Evolutionary conservation across 1,284 basidiomycete genomes (phyloP).

Genomic region (Stygiomarasmius scandens): DNA sequence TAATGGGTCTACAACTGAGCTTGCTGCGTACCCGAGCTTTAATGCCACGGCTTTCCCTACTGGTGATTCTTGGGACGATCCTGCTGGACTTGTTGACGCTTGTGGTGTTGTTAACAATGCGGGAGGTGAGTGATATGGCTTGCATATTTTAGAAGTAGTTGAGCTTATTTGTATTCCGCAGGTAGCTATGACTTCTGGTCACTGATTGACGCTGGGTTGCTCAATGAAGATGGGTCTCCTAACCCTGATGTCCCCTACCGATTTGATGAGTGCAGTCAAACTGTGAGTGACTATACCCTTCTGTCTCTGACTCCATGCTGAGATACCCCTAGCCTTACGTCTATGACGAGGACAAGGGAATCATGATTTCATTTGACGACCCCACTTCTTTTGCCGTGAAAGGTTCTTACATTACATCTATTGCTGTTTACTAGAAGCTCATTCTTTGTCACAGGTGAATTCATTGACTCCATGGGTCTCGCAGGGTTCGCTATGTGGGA

Average conservation of each 20-base stretch:
- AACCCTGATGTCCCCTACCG: slow-evolving; percentile 42
- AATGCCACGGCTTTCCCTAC: slow-evolving; percentile 45
- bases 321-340: slow-evolving; percentile 66
- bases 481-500: slow-evolving; percentile 62
- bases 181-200: slow-evolving; percentile 50
- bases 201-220: slow-evolving; percentile 45
- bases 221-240: slow-evolving; percentile 43
- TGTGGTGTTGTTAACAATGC: slow-evolving; percentile 41
- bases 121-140: too few relatives aligned
- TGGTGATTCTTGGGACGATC: slow-evolving; percentile 58
- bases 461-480: slow-evolving; percentile 42
- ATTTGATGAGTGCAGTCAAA: slow-evolving; percentile 56
- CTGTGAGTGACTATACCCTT: slow-evolving; percentile 74
- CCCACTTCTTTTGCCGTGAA: slow-evolving; percentile 45
- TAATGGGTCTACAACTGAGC: slow-evolving; percentile 28
- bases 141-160: too few relatives aligned
- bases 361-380: slow-evolving; percentile 68
- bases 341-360: slow-evolving; percentile 53
- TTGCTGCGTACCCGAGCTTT: slow-evolving; percentile 56
- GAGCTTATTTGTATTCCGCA: too few relatives aligned
- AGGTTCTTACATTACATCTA: slow-evolving; percentile 14
- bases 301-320: slow-evolving; percentile 71
- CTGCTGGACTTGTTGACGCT: slow-evolving; percentile 36
- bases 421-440: too few relatives aligned
- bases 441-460: slow-evolving; percentile 24